Evolutionary conservation across 176 grass and related monocot species (phyloP), one percentile per base, ranked within the genome.

Genomic region (Juncus effusus): DNA sequence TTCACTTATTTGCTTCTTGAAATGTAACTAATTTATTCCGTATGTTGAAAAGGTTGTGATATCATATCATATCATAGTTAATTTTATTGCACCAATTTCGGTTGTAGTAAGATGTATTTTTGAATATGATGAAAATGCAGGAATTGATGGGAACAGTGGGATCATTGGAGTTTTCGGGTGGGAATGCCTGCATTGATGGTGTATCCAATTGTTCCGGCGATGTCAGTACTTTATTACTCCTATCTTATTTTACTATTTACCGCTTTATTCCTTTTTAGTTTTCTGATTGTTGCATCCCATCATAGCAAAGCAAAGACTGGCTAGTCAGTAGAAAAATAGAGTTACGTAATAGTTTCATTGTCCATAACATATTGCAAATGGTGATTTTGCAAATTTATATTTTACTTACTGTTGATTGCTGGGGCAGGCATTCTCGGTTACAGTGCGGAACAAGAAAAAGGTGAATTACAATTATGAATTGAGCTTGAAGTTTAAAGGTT

Each of bases 391-490:
- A 10, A 3, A 59, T 15, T 67, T 13, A 54, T 61, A 2, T 3
- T 77, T 36, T 37, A 6, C 52, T 64, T 16, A 47, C 42, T 7
- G 51, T 57, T 71, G 3, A n/a, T 79, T 47, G 9, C 9, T 47
- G 4, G 15, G 10, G 16, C 78, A 99, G 94, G 88, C 94, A 56
- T 99, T 82, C 69, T 69, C 86, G 6, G 80, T 99, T 13, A 99
- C 65, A 3, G 94, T 99, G 11, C 82, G 94, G 38, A 93, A 99
- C 70, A 99, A 93, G 80, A 99, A 90, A 77, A 89, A 86, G 71
- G 88, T 99, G 47, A 86, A 89, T 6, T 99, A 99, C 84, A 84
- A 79, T 64, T 99, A 99, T 75, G 94, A 99, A 14, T 60, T 99
- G 38, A 89, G 69, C 80, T 74, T 99, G 65, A 84, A 61, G 82